Evolutionary conservation across 768 basidiomycete species (phyloP), one percentile per base, ranked within the genome.

Genomic region (Leccinum variicolor): DNA sequence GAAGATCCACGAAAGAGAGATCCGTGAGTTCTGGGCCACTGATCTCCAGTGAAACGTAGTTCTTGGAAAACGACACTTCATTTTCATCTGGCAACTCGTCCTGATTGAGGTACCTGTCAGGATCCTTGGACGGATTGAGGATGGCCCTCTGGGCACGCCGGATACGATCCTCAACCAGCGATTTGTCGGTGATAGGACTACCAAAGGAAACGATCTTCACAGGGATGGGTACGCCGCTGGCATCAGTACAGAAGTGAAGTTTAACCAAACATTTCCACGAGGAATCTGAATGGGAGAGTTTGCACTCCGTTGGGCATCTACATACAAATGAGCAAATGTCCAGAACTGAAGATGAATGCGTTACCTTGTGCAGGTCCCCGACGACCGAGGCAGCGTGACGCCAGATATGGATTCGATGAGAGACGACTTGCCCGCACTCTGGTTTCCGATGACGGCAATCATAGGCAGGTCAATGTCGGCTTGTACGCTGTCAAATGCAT

Each of bases 321-420:
- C 4, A 25, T 8, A 10, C 19, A 13, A n/a, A n/a, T 58, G 4
- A 57, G 47, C 3, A 50, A 25, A 23, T 1, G 21, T 13, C 6
- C 4, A 0, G 14, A 17, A 11, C 3, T 6, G 5, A 23, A 43
- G 21, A 39, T 2, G 19, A 5, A 6, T 1, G 29, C 62, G 60
- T 39, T 59, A 85, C 89, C 89, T 77, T 1, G 89, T 92, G 59
- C 89, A 90, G 0, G 89, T 90, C 0, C 89, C 89, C n/a, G 82
- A 76, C 0, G 85, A 85, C 10, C 87, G 79, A 23, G 88, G 88
- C 0, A 90, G 73, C 0, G 81, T 86, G 15, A 90, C 81, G 0
- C 88, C 86, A 0, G 87, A 88, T 47, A 91, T 89, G 0, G 86
- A 81, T 62, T 91, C 89, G 14, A 91, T 90, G 4, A 90, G 76